Evolutionary conservation across 352 stramenopile species (phyloP).

Genomic region (Phytophthora citricola): DNA sequence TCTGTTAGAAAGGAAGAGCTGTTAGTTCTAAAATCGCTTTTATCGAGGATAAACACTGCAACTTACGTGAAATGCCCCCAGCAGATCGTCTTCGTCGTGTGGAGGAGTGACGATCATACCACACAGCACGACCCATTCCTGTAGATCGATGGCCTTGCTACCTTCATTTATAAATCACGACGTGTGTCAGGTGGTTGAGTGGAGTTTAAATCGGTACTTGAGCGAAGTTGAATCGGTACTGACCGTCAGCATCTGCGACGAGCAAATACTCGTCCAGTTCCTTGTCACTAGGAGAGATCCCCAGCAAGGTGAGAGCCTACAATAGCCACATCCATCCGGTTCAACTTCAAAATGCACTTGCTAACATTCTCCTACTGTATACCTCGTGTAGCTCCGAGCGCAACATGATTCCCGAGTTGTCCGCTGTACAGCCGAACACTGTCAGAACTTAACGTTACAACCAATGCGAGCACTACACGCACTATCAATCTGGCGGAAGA

Average conservation of each 20-base stretch:
- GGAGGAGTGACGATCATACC: constrained; percentile 64
- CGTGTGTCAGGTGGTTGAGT: no score
- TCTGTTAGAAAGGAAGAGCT: constrained; percentile 31
- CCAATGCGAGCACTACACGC: not conserved
- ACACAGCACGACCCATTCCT: constrained; percentile 75
- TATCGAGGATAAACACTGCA: not conserved
- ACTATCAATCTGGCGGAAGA: constrained; percentile 78
- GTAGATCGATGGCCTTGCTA: constrained; percentile 72
- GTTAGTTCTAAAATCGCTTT: constrained; percentile 1
- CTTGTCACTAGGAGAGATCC: constrained; percentile 67
- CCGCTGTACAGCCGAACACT: constrained; percentile 32
- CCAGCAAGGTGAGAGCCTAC: constrained; percentile 58
- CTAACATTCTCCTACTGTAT: not conserved
- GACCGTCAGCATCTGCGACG: constrained; percentile 63
- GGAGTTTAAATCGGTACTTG: no score
- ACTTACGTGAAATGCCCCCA: constrained; percentile 64
- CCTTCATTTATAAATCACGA: constrained; percentile 15
- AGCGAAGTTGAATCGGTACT: not conserved
- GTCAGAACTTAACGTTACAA: not conserved
- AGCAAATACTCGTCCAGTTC: constrained; percentile 74
- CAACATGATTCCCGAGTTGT: constrained; percentile 70
- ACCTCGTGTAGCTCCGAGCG: constrained; percentile 72
- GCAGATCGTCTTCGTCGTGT: constrained; percentile 56
- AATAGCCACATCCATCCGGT: not conserved
- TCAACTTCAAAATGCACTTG: not conserved